phyloP scores from a whole-genome alignment of 495 filamentous ascomycete species.

The Hyphodiscus hymeniophilus region DNA sequence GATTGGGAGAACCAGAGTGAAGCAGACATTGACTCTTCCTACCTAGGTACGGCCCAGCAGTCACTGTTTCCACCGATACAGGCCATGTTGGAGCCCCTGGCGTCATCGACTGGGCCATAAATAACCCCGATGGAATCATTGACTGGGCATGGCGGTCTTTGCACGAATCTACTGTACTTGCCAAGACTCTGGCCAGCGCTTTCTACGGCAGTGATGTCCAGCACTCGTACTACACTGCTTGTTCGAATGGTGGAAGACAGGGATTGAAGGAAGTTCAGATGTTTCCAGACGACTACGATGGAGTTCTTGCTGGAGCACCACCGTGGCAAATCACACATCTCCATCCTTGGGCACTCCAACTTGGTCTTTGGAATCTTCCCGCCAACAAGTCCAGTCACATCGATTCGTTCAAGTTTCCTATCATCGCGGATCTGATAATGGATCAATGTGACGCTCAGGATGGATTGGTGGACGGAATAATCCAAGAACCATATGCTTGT shows the following conservation, averaged over 20 bases:
- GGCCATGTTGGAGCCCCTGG: slow-evolving; percentile 37
- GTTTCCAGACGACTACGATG: slow-evolving; percentile 54
- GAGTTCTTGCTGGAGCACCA: slow-evolving; percentile 52
- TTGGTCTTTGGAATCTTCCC: slow-evolving; percentile 32
- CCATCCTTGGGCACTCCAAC: slow-evolving; percentile 38
- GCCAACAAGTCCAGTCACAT: slow-evolving; percentile 42
- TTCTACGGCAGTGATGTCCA: slow-evolving; percentile 31
- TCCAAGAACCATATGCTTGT: too few species aligned
- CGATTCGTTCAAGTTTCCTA: slow-evolving; percentile 36
- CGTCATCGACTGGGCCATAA: slow-evolving; percentile 38
- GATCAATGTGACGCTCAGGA: slow-evolving; percentile 59
- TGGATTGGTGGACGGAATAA: slow-evolving; percentile 55
- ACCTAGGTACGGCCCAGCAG: slow-evolving; percentile 46
- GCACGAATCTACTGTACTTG: slow-evolving; percentile 36
- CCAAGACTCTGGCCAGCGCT: too few species aligned
- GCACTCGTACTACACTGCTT: slow-evolving; percentile 47
- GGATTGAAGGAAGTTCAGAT: slow-evolving; percentile 44
- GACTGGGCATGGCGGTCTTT: slow-evolving; percentile 45
- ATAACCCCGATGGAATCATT: slow-evolving; percentile 28
- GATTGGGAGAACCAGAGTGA: too few species aligned
- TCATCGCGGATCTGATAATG: slow-evolving; percentile 49
- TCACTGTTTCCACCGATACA: slow-evolving; percentile 43
- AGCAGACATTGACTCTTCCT: slow-evolving; percentile 34
- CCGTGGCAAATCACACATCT: slow-evolving; percentile 44
- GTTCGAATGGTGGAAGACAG: slow-evolving; percentile 52